Percentiles rank a stretch among this genome's conserved stretches.
Conservation (phyloP, 2,329 filamentous ascomycete genomes). For the Aspergillus transmontanensis region DNA sequence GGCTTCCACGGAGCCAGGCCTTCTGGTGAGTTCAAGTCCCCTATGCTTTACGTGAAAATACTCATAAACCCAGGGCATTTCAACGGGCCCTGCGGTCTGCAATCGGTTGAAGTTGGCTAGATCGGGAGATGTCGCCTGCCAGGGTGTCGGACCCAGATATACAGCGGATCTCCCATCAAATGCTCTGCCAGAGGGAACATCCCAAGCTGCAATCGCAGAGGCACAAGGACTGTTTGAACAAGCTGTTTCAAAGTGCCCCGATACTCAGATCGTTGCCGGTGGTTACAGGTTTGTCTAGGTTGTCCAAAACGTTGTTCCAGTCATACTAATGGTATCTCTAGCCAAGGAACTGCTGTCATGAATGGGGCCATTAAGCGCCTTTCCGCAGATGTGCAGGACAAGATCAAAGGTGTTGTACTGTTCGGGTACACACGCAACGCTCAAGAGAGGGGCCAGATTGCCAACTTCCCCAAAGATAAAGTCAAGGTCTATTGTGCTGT, state of each 20-base stretch:
- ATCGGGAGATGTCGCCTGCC: slow-evolving; percentile 13
- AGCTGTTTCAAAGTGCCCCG: slow-evolving; percentile 15
- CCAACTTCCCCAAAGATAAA: slow-evolving; percentile 45
- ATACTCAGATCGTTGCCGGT: slow-evolving; percentile 18
- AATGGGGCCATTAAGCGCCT: slow-evolving; percentile 42
- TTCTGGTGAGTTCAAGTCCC: background rate
- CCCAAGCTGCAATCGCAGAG: slow-evolving; percentile 13
- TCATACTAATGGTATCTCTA: background rate
- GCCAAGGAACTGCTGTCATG: slow-evolving; percentile 50
- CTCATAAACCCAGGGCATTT: slow-evolving; percentile 4
- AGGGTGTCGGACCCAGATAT: slow-evolving; percentile 19
- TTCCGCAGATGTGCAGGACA: slow-evolving; percentile 25
- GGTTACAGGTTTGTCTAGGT: slow-evolving; percentile 10
- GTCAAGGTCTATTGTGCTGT: slow-evolving; percentile 52
- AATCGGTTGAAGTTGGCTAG: slow-evolving; percentile 1
- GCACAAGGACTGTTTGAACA: slow-evolving; percentile 11
- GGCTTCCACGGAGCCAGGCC: slow-evolving; percentile 12
- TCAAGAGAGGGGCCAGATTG: slow-evolving; percentile 44
- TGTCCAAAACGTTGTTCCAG: no score
- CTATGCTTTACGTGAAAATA: background rate
- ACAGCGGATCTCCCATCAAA: slow-evolving; percentile 14
- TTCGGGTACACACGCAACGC: slow-evolving; percentile 49
- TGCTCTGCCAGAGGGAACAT: slow-evolving; percentile 14
- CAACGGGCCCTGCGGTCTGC: slow-evolving; percentile 11
- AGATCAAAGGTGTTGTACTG: slow-evolving; percentile 44